Conservation (phyloP, 306 rosid species). For the Castanea crenata region DNA sequence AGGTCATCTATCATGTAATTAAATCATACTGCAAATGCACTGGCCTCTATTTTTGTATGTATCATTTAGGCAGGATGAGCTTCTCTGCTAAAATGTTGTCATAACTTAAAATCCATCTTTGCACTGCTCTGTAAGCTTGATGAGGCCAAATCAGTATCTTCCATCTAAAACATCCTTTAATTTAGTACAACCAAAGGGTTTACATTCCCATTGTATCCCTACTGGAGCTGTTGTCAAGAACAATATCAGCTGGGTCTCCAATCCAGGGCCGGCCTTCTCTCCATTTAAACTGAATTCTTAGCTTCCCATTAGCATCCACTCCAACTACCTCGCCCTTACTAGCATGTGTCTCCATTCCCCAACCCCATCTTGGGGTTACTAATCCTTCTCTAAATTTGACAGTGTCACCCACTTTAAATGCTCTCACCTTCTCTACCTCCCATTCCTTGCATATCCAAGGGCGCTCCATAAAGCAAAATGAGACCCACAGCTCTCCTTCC, state of each 20-base stretch:
- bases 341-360: constrained; percentile 99
- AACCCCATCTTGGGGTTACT: constrained; percentile 88
- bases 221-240: constrained; percentile 53
- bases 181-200: not conserved
- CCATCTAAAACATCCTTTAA: not conserved
- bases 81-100: not conserved
- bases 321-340: constrained; percentile 90
- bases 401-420: constrained; percentile 74
- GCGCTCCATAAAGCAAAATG: constrained; percentile 78
- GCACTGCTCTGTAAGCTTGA: not conserved
- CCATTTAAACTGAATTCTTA: constrained; percentile 89
- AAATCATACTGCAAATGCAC: not conserved
- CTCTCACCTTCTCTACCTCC: constrained; percentile 77
- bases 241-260: constrained; percentile 93
- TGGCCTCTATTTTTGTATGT: not conserved
- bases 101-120: not conserved
- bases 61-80: not conserved
- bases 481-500: constrained; percentile 77
- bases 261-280: constrained; percentile 97
- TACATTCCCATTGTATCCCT: constrained; percentile 5
- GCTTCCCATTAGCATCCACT: constrained; percentile 93
- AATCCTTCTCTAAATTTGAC: constrained; percentile 84
- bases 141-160: not conserved
- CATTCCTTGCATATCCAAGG: constrained; percentile 85
- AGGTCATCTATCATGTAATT: not conserved